Percentiles rank a stretch among this genome's conserved stretches.
phyloP scores from a whole-genome alignment of 768 basidiomycete genomes.

The Coprinellus micaceus region DNA sequence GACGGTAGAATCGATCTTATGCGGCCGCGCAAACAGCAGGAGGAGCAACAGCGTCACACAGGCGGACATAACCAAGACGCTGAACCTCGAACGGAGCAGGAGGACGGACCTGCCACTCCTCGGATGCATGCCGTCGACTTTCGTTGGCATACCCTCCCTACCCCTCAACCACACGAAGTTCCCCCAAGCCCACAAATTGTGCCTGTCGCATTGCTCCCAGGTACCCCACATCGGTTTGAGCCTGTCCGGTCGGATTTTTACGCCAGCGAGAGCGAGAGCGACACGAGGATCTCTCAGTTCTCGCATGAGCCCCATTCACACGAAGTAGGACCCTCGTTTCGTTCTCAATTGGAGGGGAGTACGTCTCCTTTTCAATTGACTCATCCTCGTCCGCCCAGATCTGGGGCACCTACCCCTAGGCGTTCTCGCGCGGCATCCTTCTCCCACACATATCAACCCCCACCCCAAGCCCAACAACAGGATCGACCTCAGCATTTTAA shows the following conservation, averaged over 20 bases:
- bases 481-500: slow-evolving; percentile 12
- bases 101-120: slow-evolving; percentile 38
- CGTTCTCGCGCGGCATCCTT: slow-evolving; percentile 9
- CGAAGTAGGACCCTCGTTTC: neutral
- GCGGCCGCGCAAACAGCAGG: slow-evolving; percentile 42
- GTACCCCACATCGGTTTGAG: slow-evolving; percentile 22
- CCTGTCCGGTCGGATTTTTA: slow-evolving; percentile 23
- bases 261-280: slow-evolving; percentile 27
- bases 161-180: slow-evolving; percentile 58
- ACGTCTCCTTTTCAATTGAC: neutral
- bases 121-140: slow-evolving; percentile 23
- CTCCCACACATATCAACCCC: slow-evolving; percentile 7
- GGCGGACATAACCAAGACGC: neutral
- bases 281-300: slow-evolving; percentile 5
- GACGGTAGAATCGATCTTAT: slow-evolving; percentile 89
- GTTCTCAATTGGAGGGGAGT: neutral
- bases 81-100: slow-evolving; percentile 4
- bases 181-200: slow-evolving; percentile 59
- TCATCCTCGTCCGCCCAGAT: neutral
- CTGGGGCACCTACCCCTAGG: slow-evolving; percentile 1
- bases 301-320: slow-evolving; percentile 10
- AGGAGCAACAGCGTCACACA: slow-evolving; percentile 11
- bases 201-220: slow-evolving; percentile 47
- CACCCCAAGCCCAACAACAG: slow-evolving; percentile 18
- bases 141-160: slow-evolving; percentile 52